Evolutionary conservation across 139 green algal species (phyloP).

Genomic region (Desmodesmus armatus): DNA sequence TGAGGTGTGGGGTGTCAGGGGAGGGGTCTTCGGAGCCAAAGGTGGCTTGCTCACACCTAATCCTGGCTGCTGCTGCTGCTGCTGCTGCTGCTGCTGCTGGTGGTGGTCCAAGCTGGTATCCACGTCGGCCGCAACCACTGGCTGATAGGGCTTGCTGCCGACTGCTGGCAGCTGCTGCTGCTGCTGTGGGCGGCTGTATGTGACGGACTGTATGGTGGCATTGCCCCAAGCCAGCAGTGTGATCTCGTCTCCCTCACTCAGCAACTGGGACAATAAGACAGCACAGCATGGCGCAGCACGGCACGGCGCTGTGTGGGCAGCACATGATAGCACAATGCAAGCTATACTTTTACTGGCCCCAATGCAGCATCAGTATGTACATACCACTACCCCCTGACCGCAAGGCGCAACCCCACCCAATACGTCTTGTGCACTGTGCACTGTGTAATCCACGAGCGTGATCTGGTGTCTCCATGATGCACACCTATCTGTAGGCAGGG

Average conservation of each 20-base stretch:
- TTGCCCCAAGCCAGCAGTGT: slow-evolving; percentile 38
- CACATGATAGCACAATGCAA: too few relatives aligned
- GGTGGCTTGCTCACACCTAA: background rate
- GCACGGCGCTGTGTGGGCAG: background rate
- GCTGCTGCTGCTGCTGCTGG: slow-evolving; percentile 2
- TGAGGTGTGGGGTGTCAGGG: background rate
- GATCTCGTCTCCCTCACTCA: slow-evolving; percentile 7
- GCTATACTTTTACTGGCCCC: too few relatives aligned
- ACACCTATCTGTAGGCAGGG: too few relatives aligned
- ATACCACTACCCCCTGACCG: too few relatives aligned
- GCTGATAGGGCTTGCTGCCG: background rate
- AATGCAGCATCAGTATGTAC: too few relatives aligned
- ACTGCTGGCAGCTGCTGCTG: slow-evolving; percentile 6
- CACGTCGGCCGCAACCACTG: background rate
- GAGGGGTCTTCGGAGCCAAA: background rate
- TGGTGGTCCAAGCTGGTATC: background rate
- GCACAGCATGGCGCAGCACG: too few relatives aligned
- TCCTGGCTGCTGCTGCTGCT: slow-evolving; percentile 13
- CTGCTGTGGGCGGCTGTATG: background rate
- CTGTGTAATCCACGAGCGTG: too few relatives aligned
- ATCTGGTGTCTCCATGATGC: too few relatives aligned
- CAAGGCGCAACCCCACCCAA: too few relatives aligned
- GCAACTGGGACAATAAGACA: background rate
- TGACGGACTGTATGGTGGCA: slow-evolving; percentile 21
- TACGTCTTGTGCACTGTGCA: too few relatives aligned